phyloP scores from a whole-genome alignment of 1,284 basidiomycete species.

The Fomitopsis palustris region DNA sequence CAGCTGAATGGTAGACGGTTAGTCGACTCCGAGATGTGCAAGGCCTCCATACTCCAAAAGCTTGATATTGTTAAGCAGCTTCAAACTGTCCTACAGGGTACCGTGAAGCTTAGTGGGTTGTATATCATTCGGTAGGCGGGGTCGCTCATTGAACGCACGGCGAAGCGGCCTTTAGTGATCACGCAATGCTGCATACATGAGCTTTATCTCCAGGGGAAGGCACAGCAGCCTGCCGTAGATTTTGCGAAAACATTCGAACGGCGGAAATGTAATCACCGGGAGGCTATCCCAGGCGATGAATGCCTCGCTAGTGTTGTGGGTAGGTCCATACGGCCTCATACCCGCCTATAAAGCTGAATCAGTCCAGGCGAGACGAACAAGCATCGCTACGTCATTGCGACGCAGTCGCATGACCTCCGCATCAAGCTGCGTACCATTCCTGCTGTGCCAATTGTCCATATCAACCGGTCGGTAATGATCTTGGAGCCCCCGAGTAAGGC shows the following conservation, averaged over 20 bases:
- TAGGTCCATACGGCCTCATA: conserved; percentile 31
- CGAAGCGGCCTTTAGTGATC: conserved; percentile 76
- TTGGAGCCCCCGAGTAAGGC: conserved; percentile 82
- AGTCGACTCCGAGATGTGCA: conserved; percentile 89
- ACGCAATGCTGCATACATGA: conserved; percentile 94
- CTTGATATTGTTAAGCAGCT: conserved; percentile 77
- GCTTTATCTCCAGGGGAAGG: conserved; percentile 76
- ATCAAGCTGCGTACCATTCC: conserved; percentile 65
- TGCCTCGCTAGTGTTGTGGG: conserved; percentile 84
- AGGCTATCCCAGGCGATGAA: conserved; percentile 77
- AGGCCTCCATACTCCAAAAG: conserved; percentile 64
- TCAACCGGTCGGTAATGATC: conserved; percentile 88
- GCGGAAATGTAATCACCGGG: conserved; percentile 90
- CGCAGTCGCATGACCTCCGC: conserved; percentile 72
- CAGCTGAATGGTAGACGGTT: conserved; percentile 5
- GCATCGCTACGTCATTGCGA: conserved; percentile 86
- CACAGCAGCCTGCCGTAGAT: conserved; percentile 72
- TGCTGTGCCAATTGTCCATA: conserved; percentile 83
- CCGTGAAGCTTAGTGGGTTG: conserved; percentile 82
- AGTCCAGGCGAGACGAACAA: conserved; percentile 78
- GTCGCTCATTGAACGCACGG: conserved; percentile 16
- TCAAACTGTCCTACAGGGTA: conserved; percentile 73
- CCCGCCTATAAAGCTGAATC: neutral
- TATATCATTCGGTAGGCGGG: neutral
- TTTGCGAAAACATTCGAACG: conserved; percentile 93